Base-by-base conservation (phyloP, 352 stramenopile genomes). In the Globisporangium canariense region DNA sequence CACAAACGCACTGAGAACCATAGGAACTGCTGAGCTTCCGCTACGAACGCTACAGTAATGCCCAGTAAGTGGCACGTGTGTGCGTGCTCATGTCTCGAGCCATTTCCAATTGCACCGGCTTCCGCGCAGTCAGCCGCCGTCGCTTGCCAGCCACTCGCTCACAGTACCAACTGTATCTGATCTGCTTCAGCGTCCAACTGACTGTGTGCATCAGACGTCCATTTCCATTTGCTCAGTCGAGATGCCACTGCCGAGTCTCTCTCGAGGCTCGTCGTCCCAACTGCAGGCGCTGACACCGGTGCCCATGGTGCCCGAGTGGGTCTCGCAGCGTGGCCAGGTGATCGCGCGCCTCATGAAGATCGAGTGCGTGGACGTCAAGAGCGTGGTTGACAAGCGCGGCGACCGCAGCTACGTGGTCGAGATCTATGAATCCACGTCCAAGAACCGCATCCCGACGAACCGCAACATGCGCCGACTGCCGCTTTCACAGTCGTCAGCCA, bases 371-470 rank as follows among this genome's bases (percentile, higher is more conserved):
- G 28, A 49, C 4, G 45, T 63, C 18, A 40, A 54, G 32, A 20
- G 28, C 41, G 43, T 41, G 41, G n/a, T 34, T 16, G 45, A 55
- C 30, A 28, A 11, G 28, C 34, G 49, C 6, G 58, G 58, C 14
- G n/a, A 30, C 25, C 30, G 32, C 16, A 41, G 22, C 20, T 56
- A 64, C 28, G 45, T 20, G 45, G 47, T 64, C 58, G 47, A 64
- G 43, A 49, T 64, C 30, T 64, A 56, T 45, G 45, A 64, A 22
- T 36, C 45, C 9, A 56, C 45, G 25, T 53, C 45, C 8, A 56
- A 64, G 43, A 64, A 56, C 47, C 58, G 58, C 47, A 64, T 64
- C 28, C 58, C 58, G 30, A 56, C 58, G 4, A 64, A 60, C 22
- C 55, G 55, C 10, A 11, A 16, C 4, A 32, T 11, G 5, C 51